phyloP scores from a whole-genome alignment of 768 basidiomycete genomes.

The Agaricus blazei region DNA sequence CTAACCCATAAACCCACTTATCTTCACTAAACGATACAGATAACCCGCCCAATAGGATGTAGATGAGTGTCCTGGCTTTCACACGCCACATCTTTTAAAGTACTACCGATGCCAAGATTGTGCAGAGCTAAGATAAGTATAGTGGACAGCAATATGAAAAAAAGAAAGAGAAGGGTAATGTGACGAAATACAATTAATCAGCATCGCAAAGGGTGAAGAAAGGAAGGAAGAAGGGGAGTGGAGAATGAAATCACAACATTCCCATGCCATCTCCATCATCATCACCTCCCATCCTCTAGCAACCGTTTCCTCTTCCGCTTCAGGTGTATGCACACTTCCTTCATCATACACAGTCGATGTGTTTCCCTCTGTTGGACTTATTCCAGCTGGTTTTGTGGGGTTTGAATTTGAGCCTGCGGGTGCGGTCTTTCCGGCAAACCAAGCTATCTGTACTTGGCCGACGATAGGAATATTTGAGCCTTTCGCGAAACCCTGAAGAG shows the following conservation, averaged over 20 bases:
- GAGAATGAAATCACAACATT: slow-evolving; percentile 36
- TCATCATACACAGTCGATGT: slow-evolving; percentile 14
- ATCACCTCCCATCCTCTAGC: slow-evolving; percentile 69
- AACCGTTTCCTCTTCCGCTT: slow-evolving; percentile 54
- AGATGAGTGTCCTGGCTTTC: background rate
- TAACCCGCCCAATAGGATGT: too few species aligned
- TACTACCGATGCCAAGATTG: background rate
- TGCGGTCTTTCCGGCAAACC: slow-evolving; percentile 44
- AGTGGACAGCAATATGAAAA: background rate
- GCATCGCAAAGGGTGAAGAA: background rate
- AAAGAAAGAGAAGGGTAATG: background rate
- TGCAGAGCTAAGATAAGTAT: background rate
- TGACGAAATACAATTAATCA: background rate
- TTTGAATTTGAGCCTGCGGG: slow-evolving; percentile 12
- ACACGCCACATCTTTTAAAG: background rate
- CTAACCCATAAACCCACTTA: background rate
- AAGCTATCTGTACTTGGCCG: slow-evolving; percentile 61
- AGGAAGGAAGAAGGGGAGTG: background rate
- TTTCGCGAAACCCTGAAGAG: slow-evolving; percentile 61
- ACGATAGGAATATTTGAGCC: slow-evolving; percentile 61
- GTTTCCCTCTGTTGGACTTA: slow-evolving; percentile 11
- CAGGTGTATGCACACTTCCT: slow-evolving; percentile 28
- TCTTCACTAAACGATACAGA: too few species aligned
- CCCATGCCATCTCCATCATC: slow-evolving; percentile 76
- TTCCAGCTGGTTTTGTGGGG: slow-evolving; percentile 11